These are phyloP conservation scores for Pouteria glomerata DNA, from an alignment of 148 eudicot species.

Conservation along the genomic window DNA sequence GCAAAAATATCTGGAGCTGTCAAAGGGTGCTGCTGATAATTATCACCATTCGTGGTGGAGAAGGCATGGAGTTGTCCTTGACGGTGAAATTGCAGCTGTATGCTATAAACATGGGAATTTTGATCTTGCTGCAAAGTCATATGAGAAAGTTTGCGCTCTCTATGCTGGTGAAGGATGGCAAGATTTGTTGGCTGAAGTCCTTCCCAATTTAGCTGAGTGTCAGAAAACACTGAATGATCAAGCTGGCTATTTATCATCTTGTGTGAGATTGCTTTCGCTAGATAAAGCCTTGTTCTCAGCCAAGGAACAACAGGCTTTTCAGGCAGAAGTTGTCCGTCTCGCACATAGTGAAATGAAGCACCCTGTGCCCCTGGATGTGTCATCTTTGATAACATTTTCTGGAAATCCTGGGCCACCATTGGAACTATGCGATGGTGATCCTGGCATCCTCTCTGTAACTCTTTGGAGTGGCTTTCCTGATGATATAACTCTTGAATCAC, in stretches of 20 bases:
- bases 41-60: conserved; percentile 96
- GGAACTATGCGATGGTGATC: conserved; percentile 92
- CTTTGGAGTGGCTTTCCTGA: conserved; percentile 99
- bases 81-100: conserved; percentile 93
- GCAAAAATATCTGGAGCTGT: conserved; percentile 84
- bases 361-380: conserved; percentile 93
- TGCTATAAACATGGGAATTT: conserved; percentile 67
- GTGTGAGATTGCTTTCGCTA: conserved; percentile 82
- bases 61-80: conserved; percentile 95
- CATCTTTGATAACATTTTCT: conserved; percentile 88
- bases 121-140: conserved; percentile 80
- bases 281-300: conserved; percentile 72
- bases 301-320: conserved; percentile 89
- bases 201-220: conserved; percentile 93
- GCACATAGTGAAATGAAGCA: conserved; percentile 92
- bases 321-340: conserved; percentile 72
- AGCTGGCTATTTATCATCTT: conserved; percentile 88
- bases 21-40: conserved; percentile 88
- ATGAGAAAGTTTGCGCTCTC: conserved; percentile 97
- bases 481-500: conserved; percentile 88
- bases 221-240: conserved; percentile 90
- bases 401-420: conserved; percentile 82
- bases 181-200: conserved; percentile 90
- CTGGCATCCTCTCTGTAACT: conserved; percentile 69
- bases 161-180: conserved; percentile 98